A percentile compares a stretch with the other conserved stretches of the same genome.
These are phyloP conservation scores for Ustilago sp. DNA, from an alignment of 1,284 basidiomycete species.

Conservation along the genomic window DNA sequence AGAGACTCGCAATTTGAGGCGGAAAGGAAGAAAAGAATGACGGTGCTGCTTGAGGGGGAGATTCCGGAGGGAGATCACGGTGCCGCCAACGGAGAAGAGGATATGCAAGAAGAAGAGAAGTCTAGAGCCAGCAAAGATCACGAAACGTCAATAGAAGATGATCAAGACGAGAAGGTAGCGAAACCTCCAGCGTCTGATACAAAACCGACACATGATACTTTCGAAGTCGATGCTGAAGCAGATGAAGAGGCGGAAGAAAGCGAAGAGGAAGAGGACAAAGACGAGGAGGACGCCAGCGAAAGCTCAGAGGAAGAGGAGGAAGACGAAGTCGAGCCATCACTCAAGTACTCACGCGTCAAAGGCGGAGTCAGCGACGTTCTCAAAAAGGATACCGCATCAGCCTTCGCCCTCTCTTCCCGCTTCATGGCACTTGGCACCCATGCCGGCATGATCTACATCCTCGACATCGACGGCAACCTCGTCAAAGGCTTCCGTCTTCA, in stretches of 20 bases:
- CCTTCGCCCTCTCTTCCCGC: conserved; percentile 74
- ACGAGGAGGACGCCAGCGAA: conserved; percentile 14
- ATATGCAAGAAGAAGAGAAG: neutral
- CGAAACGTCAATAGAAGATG: neutral
- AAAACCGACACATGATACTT: neutral
- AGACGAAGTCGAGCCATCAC: conserved; percentile 71
- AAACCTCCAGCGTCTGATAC: neutral
- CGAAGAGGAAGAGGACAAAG: conserved; percentile 39
- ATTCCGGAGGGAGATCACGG: conserved; percentile 49
- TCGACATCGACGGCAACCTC: conserved; percentile 82
- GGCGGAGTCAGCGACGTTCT: conserved; percentile 83
- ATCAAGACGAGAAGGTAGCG: neutral
- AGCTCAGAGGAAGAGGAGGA: conserved; percentile 24
- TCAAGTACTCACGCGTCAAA: conserved; percentile 88
- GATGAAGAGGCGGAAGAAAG: conserved; percentile 62
- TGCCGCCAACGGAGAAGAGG: neutral
- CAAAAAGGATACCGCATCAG: conserved; percentile 77
- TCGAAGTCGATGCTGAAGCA: conserved; percentile 67
- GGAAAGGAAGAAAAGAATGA: conserved; percentile 53
- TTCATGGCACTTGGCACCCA: conserved; percentile 87
- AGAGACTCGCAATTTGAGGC: conserved; percentile 18
- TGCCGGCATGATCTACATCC: conserved; percentile 87
- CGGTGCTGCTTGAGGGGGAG: conserved; percentile 57
- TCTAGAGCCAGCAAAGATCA: neutral
- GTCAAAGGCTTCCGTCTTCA: conserved; percentile 93